These are phyloP conservation scores for Pugionium cornutum DNA, from an alignment of 345 rosid species.

Conservation along the genomic window DNA sequence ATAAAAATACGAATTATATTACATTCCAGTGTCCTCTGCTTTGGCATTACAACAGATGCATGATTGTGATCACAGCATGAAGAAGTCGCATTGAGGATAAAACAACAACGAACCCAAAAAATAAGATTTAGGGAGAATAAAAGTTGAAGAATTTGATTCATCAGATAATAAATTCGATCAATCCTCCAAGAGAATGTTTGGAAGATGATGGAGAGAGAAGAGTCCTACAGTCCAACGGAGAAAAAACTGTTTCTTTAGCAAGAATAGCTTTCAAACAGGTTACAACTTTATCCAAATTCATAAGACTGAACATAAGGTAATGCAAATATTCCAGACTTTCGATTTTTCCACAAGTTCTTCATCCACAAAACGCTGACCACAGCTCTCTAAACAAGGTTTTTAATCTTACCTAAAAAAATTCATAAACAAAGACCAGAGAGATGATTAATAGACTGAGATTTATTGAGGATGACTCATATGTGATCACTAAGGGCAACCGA, in stretches of 20 bases:
- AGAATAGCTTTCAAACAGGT: background rate
- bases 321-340: background rate
- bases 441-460: too few relatives aligned
- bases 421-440: conserved; percentile 17
- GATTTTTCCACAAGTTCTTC: conserved; percentile 24
- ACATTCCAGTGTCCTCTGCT: too few relatives aligned
- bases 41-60: too few relatives aligned
- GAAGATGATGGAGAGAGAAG: background rate
- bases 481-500: background rate
- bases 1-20: background rate
- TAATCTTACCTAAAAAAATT: conserved; percentile 14
- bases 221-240: background rate
- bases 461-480: conserved; percentile 5
- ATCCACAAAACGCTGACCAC: conserved; percentile 24
- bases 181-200: too few relatives aligned
- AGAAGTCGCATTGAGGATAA: too few relatives aligned
- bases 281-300: conserved; percentile 13
- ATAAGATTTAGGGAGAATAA: too few relatives aligned
- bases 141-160: too few relatives aligned
- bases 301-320: conserved; percentile 9
- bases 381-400: conserved; percentile 12
- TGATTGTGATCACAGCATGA: too few relatives aligned
- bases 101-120: too few relatives aligned
- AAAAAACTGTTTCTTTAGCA: background rate
- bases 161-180: too few relatives aligned